phyloP scores from a whole-genome alignment of 1,139 yeast species.

The Zygosaccharomyces sapae region DNA sequence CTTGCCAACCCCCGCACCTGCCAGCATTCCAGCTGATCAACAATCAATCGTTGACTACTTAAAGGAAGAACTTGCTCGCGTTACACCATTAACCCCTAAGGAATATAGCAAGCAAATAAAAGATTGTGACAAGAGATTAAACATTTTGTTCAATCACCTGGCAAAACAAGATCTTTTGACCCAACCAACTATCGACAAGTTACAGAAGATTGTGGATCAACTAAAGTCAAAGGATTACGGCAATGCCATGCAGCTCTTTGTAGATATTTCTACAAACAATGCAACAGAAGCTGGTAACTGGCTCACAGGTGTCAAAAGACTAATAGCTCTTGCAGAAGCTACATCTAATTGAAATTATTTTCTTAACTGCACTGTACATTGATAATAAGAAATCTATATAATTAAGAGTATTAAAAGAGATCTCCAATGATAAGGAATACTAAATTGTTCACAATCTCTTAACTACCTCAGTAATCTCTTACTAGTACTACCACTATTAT shows the following conservation, averaged over 20 bases:
- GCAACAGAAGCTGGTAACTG: conserved; percentile 83
- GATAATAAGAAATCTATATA: neutral
- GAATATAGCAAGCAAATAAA: conserved; percentile 67
- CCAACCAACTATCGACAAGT: conserved; percentile 50
- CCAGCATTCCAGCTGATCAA: conserved; percentile 50
- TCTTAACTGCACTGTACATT: conserved; percentile 3
- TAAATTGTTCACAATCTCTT: too few species aligned
- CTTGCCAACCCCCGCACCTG: conserved; percentile 11
- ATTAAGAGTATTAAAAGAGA: too few species aligned
- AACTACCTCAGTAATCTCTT: too few species aligned
- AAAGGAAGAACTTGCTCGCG: conserved; percentile 50
- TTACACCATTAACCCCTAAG: conserved; percentile 73
- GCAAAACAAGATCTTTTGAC: conserved; percentile 68
- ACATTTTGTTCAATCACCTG: conserved; percentile 73
- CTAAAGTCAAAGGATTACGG: conserved; percentile 54
- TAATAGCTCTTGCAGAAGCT: conserved; percentile 65
- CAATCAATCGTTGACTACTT: conserved; percentile 58
- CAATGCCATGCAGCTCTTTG: conserved; percentile 54
- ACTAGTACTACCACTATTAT: too few species aligned
- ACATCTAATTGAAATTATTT: conserved; percentile 19
- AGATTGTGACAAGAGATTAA: conserved; percentile 80
- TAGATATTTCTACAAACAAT: conserved; percentile 60
- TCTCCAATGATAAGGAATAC: too few species aligned
- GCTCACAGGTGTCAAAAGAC: conserved; percentile 88
- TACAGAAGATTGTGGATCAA: conserved; percentile 50